Evolutionary conservation across 139 green algal species (phyloP).

Genomic region (Dunaliella sp.): DNA sequence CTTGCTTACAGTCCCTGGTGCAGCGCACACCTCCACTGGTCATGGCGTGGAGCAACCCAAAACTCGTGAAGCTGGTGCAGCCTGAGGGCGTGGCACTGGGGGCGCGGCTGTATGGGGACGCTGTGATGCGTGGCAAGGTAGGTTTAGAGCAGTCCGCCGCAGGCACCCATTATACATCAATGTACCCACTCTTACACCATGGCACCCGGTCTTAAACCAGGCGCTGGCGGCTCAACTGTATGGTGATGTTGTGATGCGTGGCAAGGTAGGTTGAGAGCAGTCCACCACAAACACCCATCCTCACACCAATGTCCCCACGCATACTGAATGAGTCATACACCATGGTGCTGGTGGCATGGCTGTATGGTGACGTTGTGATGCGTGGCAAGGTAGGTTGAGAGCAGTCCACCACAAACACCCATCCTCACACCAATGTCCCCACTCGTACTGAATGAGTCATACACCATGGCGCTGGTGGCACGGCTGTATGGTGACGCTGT

Average conservation of each 20-base stretch:
- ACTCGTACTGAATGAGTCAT: no score
- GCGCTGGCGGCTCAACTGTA: conserved; percentile 56
- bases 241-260: conserved; percentile 41
- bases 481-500: background rate
- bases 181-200: no score
- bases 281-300: no score
- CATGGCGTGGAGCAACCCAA: conserved; percentile 37
- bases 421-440: no score
- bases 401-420: no score
- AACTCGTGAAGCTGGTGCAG: conserved; percentile 45
- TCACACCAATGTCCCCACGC: no score
- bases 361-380: background rate
- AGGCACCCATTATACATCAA: no score
- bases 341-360: background rate
- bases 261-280: no score
- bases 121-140: conserved; percentile 28
- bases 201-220: no score
- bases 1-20: conserved; percentile 32
- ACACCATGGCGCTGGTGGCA: background rate
- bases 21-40: conserved; percentile 50
- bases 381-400: background rate
- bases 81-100: conserved; percentile 45
- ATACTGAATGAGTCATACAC: background rate
- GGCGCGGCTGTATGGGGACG: conserved; percentile 56
- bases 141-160: no score